Evolutionary conservation across 371 early-diverging fungal genomes (phyloP).

Genomic region (Dinochytrium kinnereticum): DNA sequence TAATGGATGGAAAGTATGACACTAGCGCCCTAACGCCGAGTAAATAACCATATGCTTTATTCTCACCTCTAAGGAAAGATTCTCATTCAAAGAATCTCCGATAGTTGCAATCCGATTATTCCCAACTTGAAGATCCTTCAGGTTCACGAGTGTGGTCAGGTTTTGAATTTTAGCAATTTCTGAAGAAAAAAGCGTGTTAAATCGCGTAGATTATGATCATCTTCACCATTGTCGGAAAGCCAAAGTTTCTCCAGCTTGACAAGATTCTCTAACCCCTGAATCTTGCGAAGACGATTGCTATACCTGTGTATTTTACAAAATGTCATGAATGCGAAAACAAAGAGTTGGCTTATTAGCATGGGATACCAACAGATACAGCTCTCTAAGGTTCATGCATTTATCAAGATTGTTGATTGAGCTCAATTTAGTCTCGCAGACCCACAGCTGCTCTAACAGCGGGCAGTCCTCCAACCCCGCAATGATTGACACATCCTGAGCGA

Average conservation of each 20-base stretch:
- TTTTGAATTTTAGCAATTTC: conserved; percentile 48
- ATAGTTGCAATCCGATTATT: conserved; percentile 53
- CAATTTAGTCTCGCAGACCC: conserved; percentile 60
- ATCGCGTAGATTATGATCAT: not conserved
- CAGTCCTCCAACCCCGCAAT: conserved; percentile 48
- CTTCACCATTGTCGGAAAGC: conserved; percentile 56
- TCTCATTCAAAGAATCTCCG: conserved; percentile 50
- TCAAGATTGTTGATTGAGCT: conserved; percentile 44
- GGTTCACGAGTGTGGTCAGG: conserved; percentile 33
- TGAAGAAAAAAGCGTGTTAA: not conserved
- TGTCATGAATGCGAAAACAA: not conserved
- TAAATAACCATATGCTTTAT: not conserved
- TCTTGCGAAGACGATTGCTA: conserved; percentile 48
- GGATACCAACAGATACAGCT: conserved; percentile 50
- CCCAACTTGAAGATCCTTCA: conserved; percentile 51
- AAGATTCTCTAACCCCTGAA: conserved; percentile 50
- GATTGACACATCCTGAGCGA: conserved; percentile 55
- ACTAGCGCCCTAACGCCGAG: no score
- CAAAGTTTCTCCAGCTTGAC: conserved; percentile 50
- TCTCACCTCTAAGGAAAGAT: conserved; percentile 46
- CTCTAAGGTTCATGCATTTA: conserved; percentile 36
- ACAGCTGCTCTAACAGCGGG: conserved; percentile 46
- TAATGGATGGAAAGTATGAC: no score
- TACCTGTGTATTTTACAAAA: no score
- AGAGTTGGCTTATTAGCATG: not conserved